Evolutionary conservation across 2,329 filamentous ascomycete species (phyloP).

Genomic region (Leptographium lundbergii): DNA sequence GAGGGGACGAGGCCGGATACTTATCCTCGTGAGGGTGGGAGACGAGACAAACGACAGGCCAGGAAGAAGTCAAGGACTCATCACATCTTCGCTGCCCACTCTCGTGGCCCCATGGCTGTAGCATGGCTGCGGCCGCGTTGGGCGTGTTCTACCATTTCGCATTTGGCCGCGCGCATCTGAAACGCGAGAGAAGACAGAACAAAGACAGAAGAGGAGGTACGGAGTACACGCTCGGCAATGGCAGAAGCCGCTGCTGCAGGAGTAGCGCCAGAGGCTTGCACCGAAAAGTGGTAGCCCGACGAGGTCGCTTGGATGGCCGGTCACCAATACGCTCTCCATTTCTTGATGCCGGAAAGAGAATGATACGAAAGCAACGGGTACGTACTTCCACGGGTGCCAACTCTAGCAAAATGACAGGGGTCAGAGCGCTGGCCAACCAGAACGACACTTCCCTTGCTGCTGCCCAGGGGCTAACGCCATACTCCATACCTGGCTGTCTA

Average conservation of each 20-base stretch:
- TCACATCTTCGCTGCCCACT: background rate
- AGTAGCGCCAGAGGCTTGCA: background rate
- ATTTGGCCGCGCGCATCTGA: conserved; percentile 3
- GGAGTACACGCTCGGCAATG: background rate
- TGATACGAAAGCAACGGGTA: background rate
- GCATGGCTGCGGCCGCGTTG: conserved; percentile 7
- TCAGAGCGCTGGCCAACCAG: background rate
- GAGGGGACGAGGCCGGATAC: conserved; percentile 7
- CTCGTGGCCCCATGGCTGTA: background rate
- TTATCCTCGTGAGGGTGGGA: conserved; percentile 11
- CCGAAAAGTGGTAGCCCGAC: background rate
- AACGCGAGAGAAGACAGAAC: background rate
- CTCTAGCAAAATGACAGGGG: background rate
- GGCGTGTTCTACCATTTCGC: conserved; percentile 1
- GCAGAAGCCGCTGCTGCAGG: background rate
- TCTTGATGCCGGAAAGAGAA: conserved; percentile 1
- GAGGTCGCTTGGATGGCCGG: background rate
- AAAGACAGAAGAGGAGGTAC: background rate
- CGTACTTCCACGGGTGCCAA: background rate
- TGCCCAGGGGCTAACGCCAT: background rate
- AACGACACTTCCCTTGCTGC: background rate
- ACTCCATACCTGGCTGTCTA: background rate
- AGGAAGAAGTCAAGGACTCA: background rate
- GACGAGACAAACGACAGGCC: conserved; percentile 9
- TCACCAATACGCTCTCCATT: background rate